These are phyloP conservation scores for Rhodotorula sp. DNA, from an alignment of 1,284 basidiomycete species.

Conservation along the genomic window DNA sequence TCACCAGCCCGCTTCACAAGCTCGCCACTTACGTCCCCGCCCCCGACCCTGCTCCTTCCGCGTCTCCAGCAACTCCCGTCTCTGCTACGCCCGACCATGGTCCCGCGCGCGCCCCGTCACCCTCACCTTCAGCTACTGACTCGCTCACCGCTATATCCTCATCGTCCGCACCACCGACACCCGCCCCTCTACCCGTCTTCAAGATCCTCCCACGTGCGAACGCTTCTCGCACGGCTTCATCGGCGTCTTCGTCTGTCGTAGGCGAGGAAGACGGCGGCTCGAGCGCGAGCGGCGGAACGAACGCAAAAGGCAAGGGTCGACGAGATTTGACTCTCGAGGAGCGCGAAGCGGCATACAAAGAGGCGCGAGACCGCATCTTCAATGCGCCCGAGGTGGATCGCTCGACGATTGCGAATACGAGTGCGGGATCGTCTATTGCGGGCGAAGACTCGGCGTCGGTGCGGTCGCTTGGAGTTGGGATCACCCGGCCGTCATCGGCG, in stretches of 20 bases:
- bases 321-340: constrained; percentile 36
- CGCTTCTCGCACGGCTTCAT: constrained; percentile 23
- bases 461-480: constrained; percentile 9
- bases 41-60: constrained; percentile 6
- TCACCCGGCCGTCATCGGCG: constrained; percentile 33
- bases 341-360: constrained; percentile 40
- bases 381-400: constrained; percentile 12
- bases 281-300: not conserved
- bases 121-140: not conserved
- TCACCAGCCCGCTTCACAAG: constrained; percentile 22
- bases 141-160: not conserved
- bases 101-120: not conserved
- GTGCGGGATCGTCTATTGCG: constrained; percentile 2
- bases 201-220: constrained; percentile 36
- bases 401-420: constrained; percentile 11
- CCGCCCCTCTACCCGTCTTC: constrained; percentile 26
- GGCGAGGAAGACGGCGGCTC: constrained; percentile 30
- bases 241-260: constrained; percentile 27
- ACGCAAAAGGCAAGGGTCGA: constrained; percentile 13
- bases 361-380: constrained; percentile 45
- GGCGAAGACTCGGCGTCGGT: constrained; percentile 9
- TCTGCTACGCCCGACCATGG: constrained; percentile 3
- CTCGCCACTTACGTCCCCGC: constrained; percentile 22
- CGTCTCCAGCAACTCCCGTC: not conserved
- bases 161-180: not conserved